Evolutionary conservation across 345 rosid genomes (phyloP), one percentile per base, ranked within the genome.

Genomic region (Populus deltoides): DNA sequence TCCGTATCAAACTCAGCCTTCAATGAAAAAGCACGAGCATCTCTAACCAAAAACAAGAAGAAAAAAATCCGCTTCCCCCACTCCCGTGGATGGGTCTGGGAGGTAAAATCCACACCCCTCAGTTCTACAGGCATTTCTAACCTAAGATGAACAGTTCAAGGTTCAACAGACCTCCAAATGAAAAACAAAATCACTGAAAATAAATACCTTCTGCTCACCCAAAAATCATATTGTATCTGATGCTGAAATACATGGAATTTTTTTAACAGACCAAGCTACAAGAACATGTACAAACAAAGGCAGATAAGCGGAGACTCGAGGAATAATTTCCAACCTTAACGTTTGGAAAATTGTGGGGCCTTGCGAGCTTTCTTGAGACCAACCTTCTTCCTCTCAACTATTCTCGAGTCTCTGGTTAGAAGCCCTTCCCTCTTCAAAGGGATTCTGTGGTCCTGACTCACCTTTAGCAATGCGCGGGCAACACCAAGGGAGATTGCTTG

Each of bases 291-390:
- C 49, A 59, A 8, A 71, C n/a, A 51, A 74, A 31, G 61, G 74
- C 51, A 18, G 61, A 45, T 70, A 59, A 20, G 20, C 2, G 25
- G 31, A 16, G 39, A 59, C 2, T 12, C 0, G 20, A 59, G 33
- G 65, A 35, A 51, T 4, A 51, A 71, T 31, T 61, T 61, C 82
- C 51, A 72, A 70, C 70, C 72, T 88, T 83, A 93, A 88, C 98
- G 98, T 80, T 95, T 93, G 75, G 99, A 93, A 77, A 35, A 93
- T 70, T 93, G 97, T 22, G 97, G 98, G 47, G 97, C 96, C 86
- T 95, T 95, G 55, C 99, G 99, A 1, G 97, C 99, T 81, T 95
- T 93, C 86, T 95, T 88, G 84, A 93, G 97, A 61, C 99, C 99
- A 11, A 81, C 91, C 84, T 95, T 95, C 91, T 95, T 95, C 85